A percentile compares a stretch with the other conserved stretches of the same genome.
These are phyloP conservation scores for Salix viminalis DNA, from an alignment of 345 rosid species.

Conservation along the genomic window DNA sequence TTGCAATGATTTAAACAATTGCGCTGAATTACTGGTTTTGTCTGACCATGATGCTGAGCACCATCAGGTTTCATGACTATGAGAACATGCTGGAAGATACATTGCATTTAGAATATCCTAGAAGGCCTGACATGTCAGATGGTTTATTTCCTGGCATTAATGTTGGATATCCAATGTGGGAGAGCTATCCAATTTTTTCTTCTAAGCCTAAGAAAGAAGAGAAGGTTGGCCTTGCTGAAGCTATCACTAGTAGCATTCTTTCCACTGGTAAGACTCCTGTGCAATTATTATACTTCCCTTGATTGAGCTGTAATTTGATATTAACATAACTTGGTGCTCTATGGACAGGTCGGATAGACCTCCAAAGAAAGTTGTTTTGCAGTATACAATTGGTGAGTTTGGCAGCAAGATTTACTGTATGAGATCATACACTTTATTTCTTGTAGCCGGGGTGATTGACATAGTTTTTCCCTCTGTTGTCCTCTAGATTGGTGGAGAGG, in stretches of 20 bases:
- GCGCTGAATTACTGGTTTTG: neutral
- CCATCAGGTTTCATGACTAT: constrained; percentile 70
- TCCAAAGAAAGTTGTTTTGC: constrained; percentile 77
- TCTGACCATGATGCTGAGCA: neutral
- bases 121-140: constrained; percentile 58
- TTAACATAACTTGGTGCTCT: constrained; percentile 11
- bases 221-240: constrained; percentile 95
- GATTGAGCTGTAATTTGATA: constrained; percentile 9
- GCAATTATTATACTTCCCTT: neutral
- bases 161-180: constrained; percentile 81
- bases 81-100: constrained; percentile 95
- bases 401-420: neutral
- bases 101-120: constrained; percentile 71
- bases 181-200: constrained; percentile 54
- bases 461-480: constrained; percentile 30
- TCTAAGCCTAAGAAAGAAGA: constrained; percentile 84
- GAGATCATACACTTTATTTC: neutral
- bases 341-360: constrained; percentile 77
- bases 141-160: constrained; percentile 43
- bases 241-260: constrained; percentile 77
- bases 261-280: constrained; percentile 58
- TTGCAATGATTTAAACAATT: neutral
- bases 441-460: constrained; percentile 14
- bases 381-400: constrained; percentile 79
- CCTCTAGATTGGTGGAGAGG: constrained; percentile 87